phyloP scores from a whole-genome alignment of 148 eudicot genomes.

The Chenopodium album region DNA sequence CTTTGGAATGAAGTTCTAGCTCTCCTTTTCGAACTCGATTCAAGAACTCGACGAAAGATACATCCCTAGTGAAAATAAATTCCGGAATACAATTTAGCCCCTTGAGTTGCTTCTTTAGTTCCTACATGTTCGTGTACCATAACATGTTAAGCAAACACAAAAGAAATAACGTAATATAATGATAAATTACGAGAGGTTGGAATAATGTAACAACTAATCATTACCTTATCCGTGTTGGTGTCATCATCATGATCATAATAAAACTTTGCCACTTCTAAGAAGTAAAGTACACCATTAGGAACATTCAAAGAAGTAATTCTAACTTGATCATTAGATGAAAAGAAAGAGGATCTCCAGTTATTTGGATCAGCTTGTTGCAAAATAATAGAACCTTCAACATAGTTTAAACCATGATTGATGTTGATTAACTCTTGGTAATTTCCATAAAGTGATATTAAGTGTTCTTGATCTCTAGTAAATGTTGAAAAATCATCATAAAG shows the following conservation, averaged over 20 bases:
- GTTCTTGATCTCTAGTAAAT: conserved; percentile 82
- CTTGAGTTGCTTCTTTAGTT: conserved; percentile 35
- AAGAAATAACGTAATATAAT: too few species aligned
- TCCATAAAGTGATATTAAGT: conserved; percentile 50
- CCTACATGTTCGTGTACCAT: conserved; percentile 35
- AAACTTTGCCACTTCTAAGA: conserved; percentile 73
- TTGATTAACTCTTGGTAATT: conserved; percentile 22
- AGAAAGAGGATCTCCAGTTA: conserved; percentile 92
- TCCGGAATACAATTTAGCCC: conserved; percentile 39
- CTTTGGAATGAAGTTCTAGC: conserved; percentile 50
- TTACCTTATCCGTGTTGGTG: conserved; percentile 13
- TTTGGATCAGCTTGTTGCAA: conserved; percentile 48
- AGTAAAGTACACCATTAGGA: conserved; percentile 54
- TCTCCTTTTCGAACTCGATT: conserved; percentile 66
- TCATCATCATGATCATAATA: conserved; percentile 37
- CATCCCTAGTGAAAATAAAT: conserved; percentile 53
- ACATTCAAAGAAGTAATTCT: conserved; percentile 45
- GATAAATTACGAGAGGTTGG: not conserved
- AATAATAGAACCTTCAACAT: conserved; percentile 72
- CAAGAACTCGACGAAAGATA: conserved; percentile 45
- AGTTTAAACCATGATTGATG: conserved; percentile 42
- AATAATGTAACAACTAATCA: not conserved
- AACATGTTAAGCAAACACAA: not conserved
- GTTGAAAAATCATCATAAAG: conserved; percentile 59
- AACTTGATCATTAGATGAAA: conserved; percentile 45